These are phyloP conservation scores for Scheffersomyces stambukii DNA, from an alignment of 1,139 yeast genomes.

Conservation along the genomic window DNA sequence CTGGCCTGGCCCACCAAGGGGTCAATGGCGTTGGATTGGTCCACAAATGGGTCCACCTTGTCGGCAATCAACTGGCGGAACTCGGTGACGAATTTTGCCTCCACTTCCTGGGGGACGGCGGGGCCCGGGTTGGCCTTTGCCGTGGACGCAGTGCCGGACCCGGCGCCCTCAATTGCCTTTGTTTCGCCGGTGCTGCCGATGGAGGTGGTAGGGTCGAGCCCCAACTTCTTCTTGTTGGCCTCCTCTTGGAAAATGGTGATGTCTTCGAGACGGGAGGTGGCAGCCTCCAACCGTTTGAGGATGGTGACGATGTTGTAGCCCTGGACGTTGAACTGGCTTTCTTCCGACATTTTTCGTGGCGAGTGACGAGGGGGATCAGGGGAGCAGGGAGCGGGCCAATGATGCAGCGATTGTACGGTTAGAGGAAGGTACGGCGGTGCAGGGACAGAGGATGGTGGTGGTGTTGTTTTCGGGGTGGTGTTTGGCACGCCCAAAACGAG, in stretches of 20 bases:
- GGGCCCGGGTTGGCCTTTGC: constrained; percentile 6
- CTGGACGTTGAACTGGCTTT: constrained; percentile 58
- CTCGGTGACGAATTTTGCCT: constrained; percentile 43
- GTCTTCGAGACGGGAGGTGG: constrained; percentile 89
- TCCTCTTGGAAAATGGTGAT: constrained; percentile 77
- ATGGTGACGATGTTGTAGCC: constrained; percentile 81
- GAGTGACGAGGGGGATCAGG: neutral
- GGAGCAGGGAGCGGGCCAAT: neutral
- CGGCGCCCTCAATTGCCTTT: constrained; percentile 6
- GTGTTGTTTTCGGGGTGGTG: no score
- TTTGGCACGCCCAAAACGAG: no score
- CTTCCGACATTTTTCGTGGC: constrained; percentile 37
- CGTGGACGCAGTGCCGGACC: constrained; percentile 7
- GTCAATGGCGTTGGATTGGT: constrained; percentile 56
- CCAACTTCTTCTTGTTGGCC: constrained; percentile 15
- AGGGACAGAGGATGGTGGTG: neutral
- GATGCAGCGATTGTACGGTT: neutral
- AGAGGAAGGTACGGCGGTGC: neutral
- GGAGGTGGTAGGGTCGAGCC: constrained; percentile 9
- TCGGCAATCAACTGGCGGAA: constrained; percentile 55
- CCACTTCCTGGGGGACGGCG: constrained; percentile 17
- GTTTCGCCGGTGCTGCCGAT: constrained; percentile 1
- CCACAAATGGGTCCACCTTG: constrained; percentile 57
- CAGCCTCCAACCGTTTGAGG: constrained; percentile 84
- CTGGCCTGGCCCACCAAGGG: constrained; percentile 61